Conservation (phyloP, 305 asterid genomes). For the Fraxinus albicans region DNA sequence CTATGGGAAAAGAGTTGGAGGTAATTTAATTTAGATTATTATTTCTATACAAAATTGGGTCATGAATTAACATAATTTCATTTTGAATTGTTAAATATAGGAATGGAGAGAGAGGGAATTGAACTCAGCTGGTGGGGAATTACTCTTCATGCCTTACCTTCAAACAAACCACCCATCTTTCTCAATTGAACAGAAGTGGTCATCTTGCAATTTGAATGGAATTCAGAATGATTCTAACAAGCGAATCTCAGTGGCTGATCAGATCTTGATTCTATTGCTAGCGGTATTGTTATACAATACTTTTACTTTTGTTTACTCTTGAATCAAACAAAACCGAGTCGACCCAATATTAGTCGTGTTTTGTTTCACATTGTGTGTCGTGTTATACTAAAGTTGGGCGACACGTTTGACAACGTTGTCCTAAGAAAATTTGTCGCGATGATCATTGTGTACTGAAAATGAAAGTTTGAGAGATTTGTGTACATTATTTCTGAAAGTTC, state of each 20-base stretch:
- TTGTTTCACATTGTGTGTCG: not conserved
- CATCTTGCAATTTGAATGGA: constrained; percentile 15
- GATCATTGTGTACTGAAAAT: not conserved
- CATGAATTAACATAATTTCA: not conserved
- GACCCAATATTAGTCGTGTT: not conserved
- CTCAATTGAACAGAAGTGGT: constrained; percentile 49
- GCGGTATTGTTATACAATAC: constrained; percentile 23
- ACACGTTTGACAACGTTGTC: not conserved
- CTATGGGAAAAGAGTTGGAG: constrained; percentile 46
- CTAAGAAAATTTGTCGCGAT: not conserved
- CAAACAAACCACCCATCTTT: constrained; percentile 34
- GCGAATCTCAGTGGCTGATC: constrained; percentile 38
- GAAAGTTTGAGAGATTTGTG: not conserved
- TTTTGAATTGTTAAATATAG: constrained; percentile 17
- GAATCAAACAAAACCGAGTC: not conserved
- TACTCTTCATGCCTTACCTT: constrained; percentile 29
- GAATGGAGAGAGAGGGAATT: constrained; percentile 30
- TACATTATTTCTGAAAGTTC: not conserved
- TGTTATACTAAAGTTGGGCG: not conserved
- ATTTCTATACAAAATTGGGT: not conserved
- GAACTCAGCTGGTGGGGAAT: constrained; percentile 32
- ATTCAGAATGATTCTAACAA: constrained; percentile 10
- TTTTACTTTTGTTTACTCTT: constrained; percentile 18
- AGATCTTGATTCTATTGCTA: constrained; percentile 35
- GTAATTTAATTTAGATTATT: constrained; percentile 26